phyloP scores from a whole-genome alignment of 306 rosid species.

The Clitoria ternatea region DNA sequence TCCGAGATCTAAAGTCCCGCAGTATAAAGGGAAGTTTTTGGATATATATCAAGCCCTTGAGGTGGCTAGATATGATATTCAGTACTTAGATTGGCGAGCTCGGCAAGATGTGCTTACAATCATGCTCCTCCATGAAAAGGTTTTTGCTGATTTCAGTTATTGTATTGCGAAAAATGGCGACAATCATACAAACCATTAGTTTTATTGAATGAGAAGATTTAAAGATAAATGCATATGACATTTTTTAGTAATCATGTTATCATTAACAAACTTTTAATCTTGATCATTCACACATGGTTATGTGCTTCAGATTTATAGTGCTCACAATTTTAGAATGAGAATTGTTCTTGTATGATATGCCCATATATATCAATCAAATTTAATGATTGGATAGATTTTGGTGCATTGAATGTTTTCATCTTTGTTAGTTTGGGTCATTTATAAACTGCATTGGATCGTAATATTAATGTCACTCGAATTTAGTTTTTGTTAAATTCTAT shows the following conservation, averaged over 20 bases:
- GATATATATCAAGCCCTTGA: conserved; percentile 79
- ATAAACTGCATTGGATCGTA: not conserved
- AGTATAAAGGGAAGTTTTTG: conserved; percentile 69
- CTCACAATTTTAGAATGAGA: too few relatives aligned
- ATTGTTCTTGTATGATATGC: too few relatives aligned
- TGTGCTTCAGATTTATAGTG: too few relatives aligned
- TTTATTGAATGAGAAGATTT: too few relatives aligned
- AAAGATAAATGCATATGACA: too few relatives aligned
- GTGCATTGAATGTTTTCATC: not conserved
- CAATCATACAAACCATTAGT: too few relatives aligned
- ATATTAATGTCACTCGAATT: not conserved
- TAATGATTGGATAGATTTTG: not conserved
- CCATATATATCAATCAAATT: not conserved
- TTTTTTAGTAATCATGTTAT: too few relatives aligned
- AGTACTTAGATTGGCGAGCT: conserved; percentile 98
- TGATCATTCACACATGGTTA: too few relatives aligned
- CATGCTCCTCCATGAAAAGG: conserved; percentile 98
- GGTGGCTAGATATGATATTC: conserved; percentile 84
- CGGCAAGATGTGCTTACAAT: conserved; percentile 91
- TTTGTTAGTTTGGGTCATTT: not conserved
- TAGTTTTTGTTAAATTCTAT: not conserved
- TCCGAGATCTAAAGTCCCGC: conserved; percentile 76
- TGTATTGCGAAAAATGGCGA: too few relatives aligned
- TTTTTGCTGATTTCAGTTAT: conserved; percentile 12
- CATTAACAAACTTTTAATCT: too few relatives aligned